Evolutionary conservation across 2,329 filamentous ascomycete species (phyloP).

Genomic region (Nemania abortiva): DNA sequence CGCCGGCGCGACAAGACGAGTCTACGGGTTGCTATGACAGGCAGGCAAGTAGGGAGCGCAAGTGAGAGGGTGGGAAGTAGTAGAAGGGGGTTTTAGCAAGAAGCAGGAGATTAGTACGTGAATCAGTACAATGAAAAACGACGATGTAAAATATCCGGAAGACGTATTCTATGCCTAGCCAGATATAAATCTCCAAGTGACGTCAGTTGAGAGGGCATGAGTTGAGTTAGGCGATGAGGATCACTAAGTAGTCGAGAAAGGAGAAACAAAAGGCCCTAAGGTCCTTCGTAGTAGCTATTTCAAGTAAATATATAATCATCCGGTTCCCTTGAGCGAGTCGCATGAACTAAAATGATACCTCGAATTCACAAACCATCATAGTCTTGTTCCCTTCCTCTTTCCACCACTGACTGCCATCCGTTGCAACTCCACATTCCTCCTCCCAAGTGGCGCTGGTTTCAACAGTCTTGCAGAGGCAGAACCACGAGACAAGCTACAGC

Average conservation of each 20-base stretch:
- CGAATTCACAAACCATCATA: constrained; percentile 15
- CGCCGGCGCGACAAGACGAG: not conserved
- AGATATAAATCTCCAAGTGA: not conserved
- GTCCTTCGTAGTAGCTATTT: not conserved
- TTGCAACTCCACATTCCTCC: constrained; percentile 8
- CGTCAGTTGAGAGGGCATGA: not conserved
- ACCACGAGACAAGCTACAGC: not conserved
- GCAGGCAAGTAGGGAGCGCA: not conserved
- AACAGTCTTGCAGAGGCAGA: not conserved
- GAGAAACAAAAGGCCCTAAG: not conserved
- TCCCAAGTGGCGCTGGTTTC: constrained; percentile 5
- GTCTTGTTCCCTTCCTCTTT: not conserved
- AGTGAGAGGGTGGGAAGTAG: no score
- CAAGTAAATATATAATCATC: not conserved
- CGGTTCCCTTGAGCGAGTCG: not conserved
- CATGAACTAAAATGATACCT: constrained; percentile 5
- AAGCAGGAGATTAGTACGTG: not conserved
- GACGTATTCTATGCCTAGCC: not conserved
- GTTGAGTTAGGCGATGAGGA: not conserved
- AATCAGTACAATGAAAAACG: not conserved
- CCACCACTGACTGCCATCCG: not conserved
- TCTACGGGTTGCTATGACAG: not conserved
- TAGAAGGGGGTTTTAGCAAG: not conserved
- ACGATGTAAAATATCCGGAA: not conserved
- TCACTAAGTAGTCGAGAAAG: not conserved